These are phyloP conservation scores for Globisporangium canariense DNA, from an alignment of 352 stramenopile genomes.

Conservation along the genomic window DNA sequence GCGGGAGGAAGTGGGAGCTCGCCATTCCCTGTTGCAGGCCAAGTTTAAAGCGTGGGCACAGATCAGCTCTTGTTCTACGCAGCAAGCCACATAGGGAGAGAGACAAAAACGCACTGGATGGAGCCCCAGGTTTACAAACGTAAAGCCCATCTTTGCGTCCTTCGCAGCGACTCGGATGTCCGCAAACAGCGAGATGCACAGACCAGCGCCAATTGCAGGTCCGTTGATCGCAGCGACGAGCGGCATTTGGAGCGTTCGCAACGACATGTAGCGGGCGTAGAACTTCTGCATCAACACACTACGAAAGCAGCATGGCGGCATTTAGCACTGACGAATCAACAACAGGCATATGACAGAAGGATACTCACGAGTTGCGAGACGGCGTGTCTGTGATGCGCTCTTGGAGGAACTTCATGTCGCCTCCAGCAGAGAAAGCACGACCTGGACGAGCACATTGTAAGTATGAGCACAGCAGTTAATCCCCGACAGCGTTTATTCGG, in stretches of 20 bases:
- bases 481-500: too few species aligned
- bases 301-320: not conserved
- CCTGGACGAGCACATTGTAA: slow-evolving; percentile 11
- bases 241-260: slow-evolving; percentile 77
- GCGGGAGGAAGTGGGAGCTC: slow-evolving; percentile 73
- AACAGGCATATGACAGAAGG: not conserved
- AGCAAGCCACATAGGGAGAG: too few species aligned
- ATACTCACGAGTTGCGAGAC: slow-evolving; percentile 61
- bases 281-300: slow-evolving; percentile 82
- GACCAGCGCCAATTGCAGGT: slow-evolving; percentile 65
- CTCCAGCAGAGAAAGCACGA: slow-evolving; percentile 84
- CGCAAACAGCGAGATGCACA: slow-evolving; percentile 83
- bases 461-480: not conserved
- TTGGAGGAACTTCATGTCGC: slow-evolving; percentile 82
- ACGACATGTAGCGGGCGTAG: slow-evolving; percentile 75
- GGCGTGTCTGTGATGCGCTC: slow-evolving; percentile 54
- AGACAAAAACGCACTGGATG: slow-evolving; percentile 37
- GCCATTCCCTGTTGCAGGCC: slow-evolving; percentile 63
- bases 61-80: not conserved
- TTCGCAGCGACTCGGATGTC: slow-evolving; percentile 68
- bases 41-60: not conserved
- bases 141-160: slow-evolving; percentile 85
- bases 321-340: not conserved
- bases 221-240: slow-evolving; percentile 86
- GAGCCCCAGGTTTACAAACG: slow-evolving; percentile 83